Conservation (phyloP, 768 basidiomycete species). For the Leccinum subgranulosum region DNA sequence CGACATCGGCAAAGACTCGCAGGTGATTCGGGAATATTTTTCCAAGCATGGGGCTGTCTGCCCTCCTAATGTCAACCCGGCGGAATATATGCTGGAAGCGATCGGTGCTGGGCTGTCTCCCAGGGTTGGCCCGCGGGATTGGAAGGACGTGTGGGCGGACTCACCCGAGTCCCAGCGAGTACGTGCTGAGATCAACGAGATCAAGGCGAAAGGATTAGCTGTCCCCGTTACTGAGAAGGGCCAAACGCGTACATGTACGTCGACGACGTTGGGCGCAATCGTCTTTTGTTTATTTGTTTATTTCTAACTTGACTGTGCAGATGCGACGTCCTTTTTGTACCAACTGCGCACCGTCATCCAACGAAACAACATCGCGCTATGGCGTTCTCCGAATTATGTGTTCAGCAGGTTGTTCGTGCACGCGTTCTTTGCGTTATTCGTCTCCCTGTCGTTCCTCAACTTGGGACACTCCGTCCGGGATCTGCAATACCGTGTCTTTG, state of each 20-base stretch:
- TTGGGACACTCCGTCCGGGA: constrained; percentile 62
- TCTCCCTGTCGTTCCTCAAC: constrained; percentile 78
- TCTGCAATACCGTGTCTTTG: constrained; percentile 78
- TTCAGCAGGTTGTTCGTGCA: constrained; percentile 81
- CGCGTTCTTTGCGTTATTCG: constrained; percentile 63
- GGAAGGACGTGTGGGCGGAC: constrained; percentile 82
- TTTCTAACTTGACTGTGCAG: constrained; percentile 30
- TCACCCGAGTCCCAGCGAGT: constrained; percentile 54
- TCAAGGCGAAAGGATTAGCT: constrained; percentile 48
- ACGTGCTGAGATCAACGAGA: constrained; percentile 41
- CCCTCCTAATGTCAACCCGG: constrained; percentile 75
- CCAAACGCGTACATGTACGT: constrained; percentile 48
- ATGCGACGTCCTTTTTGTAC: constrained; percentile 73
- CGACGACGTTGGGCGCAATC: neutral
- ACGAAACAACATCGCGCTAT: constrained; percentile 69
- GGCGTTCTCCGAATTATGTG: constrained; percentile 83
- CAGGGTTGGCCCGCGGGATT: constrained; percentile 74
- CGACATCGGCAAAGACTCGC: constrained; percentile 75
- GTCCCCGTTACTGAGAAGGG: constrained; percentile 38
- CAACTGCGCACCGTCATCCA: constrained; percentile 67
- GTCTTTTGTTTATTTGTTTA: neutral
- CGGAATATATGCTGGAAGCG: constrained; percentile 79
- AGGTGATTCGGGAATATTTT: constrained; percentile 72
- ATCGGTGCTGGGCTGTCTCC: constrained; percentile 81
- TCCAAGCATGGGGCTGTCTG: constrained; percentile 66